Conservation (phyloP, 2,329 filamentous ascomycete genomes). For the Clarireedia sp. region DNA sequence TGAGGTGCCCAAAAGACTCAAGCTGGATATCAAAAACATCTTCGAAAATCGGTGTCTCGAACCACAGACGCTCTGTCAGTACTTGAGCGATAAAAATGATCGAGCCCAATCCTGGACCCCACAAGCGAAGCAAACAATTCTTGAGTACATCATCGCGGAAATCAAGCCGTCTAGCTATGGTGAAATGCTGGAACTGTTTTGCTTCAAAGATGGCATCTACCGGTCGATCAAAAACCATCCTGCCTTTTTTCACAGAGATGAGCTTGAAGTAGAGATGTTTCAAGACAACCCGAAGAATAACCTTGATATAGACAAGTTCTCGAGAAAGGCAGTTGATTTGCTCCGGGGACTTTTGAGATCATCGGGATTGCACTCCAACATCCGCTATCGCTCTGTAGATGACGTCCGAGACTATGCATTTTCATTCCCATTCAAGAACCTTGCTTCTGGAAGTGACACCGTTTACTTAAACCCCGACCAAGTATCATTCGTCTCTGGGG, state of each 20-base stretch:
- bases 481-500: constrained; percentile 8
- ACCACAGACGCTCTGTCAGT: constrained; percentile 13
- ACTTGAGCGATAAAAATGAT: constrained; percentile 5
- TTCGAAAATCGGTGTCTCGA: constrained; percentile 11
- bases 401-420: constrained; percentile 14
- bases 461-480: constrained; percentile 5
- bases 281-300: constrained; percentile 10
- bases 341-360: constrained; percentile 10
- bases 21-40: not conserved
- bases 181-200: constrained; percentile 16
- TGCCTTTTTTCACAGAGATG: constrained; percentile 16
- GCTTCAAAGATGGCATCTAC: constrained; percentile 19
- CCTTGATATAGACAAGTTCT: constrained; percentile 15
- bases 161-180: constrained; percentile 9
- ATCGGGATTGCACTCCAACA: constrained; percentile 11
- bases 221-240: constrained; percentile 10
- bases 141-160: constrained; percentile 16
- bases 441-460: constrained; percentile 9
- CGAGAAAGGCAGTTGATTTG: not conserved
- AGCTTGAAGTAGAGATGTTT: constrained; percentile 17
- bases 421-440: constrained; percentile 9
- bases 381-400: constrained; percentile 14
- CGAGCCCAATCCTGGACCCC: constrained; percentile 7
- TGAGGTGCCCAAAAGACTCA: constrained; percentile 17
- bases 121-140: constrained; percentile 13